Evolutionary conservation across 805 yeast genomes (phyloP).

Genomic region (Ogataea kodamae): DNA sequence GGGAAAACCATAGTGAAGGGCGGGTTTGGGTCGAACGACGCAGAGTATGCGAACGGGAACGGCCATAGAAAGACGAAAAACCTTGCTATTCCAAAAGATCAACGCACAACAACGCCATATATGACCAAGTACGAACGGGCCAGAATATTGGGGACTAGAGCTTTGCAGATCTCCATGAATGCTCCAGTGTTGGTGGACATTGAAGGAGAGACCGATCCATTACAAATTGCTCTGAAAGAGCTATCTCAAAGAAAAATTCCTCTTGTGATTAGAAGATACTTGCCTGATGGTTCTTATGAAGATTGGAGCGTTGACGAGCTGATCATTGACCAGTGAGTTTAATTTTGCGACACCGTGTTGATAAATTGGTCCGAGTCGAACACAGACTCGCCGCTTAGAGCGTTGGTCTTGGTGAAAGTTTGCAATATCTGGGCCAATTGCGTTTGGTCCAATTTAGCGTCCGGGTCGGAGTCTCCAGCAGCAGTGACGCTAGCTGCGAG

Average conservation of each 20-base stretch:
- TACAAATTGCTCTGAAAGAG: slow-evolving; percentile 97
- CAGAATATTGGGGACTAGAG: slow-evolving; percentile 94
- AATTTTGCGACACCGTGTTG: slow-evolving; percentile 33
- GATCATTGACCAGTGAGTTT: slow-evolving; percentile 60
- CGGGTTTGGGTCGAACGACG: slow-evolving; percentile 60
- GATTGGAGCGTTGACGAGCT: slow-evolving; percentile 99
- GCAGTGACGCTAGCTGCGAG: slow-evolving; percentile 46
- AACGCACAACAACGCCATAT: slow-evolving; percentile 94
- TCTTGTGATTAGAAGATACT: slow-evolving; percentile 87
- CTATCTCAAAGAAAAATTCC: slow-evolving; percentile 93
- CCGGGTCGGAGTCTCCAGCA: slow-evolving; percentile 38
- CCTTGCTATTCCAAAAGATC: slow-evolving; percentile 82
- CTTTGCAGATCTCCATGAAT: slow-evolving; percentile 94
- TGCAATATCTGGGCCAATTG: slow-evolving; percentile 51
- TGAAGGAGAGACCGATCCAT: slow-evolving; percentile 98
- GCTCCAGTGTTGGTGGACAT: slow-evolving; percentile 98
- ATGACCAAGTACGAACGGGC: slow-evolving; percentile 99
- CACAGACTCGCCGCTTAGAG: slow-evolving; percentile 52
- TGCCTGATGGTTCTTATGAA: slow-evolving; percentile 95
- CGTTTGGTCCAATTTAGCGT: slow-evolving; percentile 1
- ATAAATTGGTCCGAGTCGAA: slow-evolving; percentile 66
- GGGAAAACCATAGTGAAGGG: slow-evolving; percentile 73
- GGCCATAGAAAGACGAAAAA: slow-evolving; percentile 36
- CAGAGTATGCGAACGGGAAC: slow-evolving; percentile 30
- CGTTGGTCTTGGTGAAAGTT: slow-evolving; percentile 52